Percentiles rank a stretch among this genome's conserved stretches.
Evolutionary conservation across 768 basidiomycete species (phyloP).

Genomic region (Scleroderma bovista): DNA sequence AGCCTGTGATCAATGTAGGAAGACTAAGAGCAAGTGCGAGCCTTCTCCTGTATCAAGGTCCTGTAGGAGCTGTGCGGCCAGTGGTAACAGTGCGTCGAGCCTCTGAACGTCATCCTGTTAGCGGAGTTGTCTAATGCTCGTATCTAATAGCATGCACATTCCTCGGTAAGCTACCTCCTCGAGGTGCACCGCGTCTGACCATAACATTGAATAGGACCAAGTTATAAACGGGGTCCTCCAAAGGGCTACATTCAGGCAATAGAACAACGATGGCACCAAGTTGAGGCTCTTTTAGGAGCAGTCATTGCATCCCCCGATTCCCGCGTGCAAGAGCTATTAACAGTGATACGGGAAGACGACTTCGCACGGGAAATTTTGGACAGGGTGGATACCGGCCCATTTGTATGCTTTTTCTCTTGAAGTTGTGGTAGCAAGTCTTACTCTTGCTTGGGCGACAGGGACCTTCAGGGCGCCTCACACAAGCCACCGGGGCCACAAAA

Average conservation of each 20-base stretch:
- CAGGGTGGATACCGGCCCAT: conserved; percentile 75
- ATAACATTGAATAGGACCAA: conserved; percentile 47
- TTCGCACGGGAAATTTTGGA: conserved; percentile 72
- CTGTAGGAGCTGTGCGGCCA: conserved; percentile 61
- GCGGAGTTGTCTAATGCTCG: conserved; percentile 8
- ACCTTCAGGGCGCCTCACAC: conserved; percentile 58
- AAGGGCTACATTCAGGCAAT: conserved; percentile 93
- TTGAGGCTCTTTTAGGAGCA: conserved; percentile 84
- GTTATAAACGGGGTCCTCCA: conserved; percentile 78
- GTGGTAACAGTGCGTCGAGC: conserved; percentile 43
- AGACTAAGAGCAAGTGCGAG: conserved; percentile 86
- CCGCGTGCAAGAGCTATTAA: conserved; percentile 55
- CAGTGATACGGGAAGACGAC: conserved; percentile 63
- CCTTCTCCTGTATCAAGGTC: conserved; percentile 40
- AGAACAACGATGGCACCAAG: conserved; percentile 87
- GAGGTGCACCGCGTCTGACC: background rate
- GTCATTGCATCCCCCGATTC: conserved; percentile 68
- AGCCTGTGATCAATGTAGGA: conserved; percentile 87
- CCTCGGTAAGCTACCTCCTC: conserved; percentile 37
- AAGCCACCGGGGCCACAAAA: conserved; percentile 59
- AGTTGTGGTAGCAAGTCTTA: background rate
- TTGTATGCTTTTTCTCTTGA: conserved; percentile 41
- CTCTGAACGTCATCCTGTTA: background rate
- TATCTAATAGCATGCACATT: conserved; percentile 62
- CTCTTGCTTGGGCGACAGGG: conserved; percentile 41